Evolutionary conservation across 306 rosid genomes (phyloP).

Genomic region (Purshia tridentata): DNA sequence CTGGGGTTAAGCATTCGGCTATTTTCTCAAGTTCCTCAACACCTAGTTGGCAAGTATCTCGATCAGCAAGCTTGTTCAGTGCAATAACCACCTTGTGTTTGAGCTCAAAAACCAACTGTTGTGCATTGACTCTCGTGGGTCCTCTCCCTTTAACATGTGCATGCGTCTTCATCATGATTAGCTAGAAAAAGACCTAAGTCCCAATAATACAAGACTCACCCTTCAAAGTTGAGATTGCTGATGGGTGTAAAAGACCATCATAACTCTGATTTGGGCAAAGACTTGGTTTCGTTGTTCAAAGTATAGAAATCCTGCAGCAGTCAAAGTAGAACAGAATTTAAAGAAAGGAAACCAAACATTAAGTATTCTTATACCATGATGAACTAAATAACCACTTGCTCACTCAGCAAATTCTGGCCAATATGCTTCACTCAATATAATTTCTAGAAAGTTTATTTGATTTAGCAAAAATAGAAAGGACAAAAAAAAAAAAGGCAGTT

Average conservation of each 20-base stretch:
- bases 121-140: constrained; percentile 30
- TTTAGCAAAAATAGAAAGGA: neutral
- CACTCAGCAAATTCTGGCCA: neutral
- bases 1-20: constrained; percentile 48
- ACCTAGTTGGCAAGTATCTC: constrained; percentile 75
- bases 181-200: neutral
- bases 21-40: constrained; percentile 60
- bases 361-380: neutral
- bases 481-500: neutral
- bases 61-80: constrained; percentile 71
- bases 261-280: neutral
- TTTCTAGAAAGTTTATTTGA: neutral
- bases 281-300: constrained; percentile 6
- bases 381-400: neutral
- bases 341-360: neutral
- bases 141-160: constrained; percentile 38
- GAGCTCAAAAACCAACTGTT: constrained; percentile 51
- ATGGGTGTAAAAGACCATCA: neutral
- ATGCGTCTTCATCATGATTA: constrained; percentile 48
- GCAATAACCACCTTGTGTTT: constrained; percentile 57
- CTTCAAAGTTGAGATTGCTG: constrained; percentile 8
- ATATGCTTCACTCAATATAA: neutral
- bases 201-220: neutral
- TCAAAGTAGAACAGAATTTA: neutral
- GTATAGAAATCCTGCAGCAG: constrained; percentile 6